These are phyloP conservation scores for Yamadazyma kitorensis DNA, from an alignment of 805 yeast species.

Conservation along the genomic window DNA sequence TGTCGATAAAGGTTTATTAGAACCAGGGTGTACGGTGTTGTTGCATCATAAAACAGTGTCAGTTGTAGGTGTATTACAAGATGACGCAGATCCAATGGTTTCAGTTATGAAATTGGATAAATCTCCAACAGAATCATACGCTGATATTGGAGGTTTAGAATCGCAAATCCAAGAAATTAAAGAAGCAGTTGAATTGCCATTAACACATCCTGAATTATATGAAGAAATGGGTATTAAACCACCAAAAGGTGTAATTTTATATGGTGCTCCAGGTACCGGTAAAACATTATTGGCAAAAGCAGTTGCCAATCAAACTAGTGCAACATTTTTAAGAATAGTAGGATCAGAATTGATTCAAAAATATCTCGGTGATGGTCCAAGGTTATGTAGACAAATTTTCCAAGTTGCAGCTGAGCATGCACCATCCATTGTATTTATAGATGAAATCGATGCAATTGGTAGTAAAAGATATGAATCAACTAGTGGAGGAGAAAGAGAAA, in stretches of 20 bases:
- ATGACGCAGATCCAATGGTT: constrained; percentile 97
- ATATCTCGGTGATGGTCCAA: constrained; percentile 96
- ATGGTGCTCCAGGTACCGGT: constrained; percentile 99
- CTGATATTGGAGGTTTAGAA: constrained; percentile 97
- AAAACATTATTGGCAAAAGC: constrained; percentile 95
- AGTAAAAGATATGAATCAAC: constrained; percentile 97
- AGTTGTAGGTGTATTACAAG: constrained; percentile 96
- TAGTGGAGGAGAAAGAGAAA: constrained; percentile 96
- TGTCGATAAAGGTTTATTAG: constrained; percentile 93
- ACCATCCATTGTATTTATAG: constrained; percentile 97
- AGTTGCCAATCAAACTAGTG: constrained; percentile 96
- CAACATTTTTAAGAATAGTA: constrained; percentile 92
- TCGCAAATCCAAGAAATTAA: constrained; percentile 95
- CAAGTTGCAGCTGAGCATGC: constrained; percentile 97
- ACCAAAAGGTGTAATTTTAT: constrained; percentile 94
- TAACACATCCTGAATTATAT: constrained; percentile 94
- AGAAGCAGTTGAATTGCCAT: constrained; percentile 93
- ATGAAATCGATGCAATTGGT: constrained; percentile 98
- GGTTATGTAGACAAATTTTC: constrained; percentile 89
- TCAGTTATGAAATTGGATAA: constrained; percentile 97
- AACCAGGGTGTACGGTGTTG: constrained; percentile 95
- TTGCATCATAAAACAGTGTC: constrained; percentile 95
- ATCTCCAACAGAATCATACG: constrained; percentile 94
- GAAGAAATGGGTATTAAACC: constrained; percentile 99
- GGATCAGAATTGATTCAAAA: constrained; percentile 97